These are phyloP conservation scores for Pseudozyma pruni DNA, from an alignment of 1,284 basidiomycete species.

Conservation along the genomic window DNA sequence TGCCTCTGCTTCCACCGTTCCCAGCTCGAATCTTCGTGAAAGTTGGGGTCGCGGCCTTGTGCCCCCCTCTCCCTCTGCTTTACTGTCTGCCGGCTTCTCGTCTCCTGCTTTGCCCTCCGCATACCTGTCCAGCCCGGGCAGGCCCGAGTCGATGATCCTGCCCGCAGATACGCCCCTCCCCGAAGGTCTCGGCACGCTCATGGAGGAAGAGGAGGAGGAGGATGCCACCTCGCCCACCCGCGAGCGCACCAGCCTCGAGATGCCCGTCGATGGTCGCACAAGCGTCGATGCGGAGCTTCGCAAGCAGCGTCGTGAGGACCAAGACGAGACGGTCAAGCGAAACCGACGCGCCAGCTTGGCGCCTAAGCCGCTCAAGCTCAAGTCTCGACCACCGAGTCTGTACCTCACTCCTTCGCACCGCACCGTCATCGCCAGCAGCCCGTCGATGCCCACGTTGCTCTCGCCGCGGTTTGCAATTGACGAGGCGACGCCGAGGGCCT, in stretches of 20 bases:
- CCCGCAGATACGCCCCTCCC: constrained; percentile 38
- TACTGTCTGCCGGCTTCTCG: constrained; percentile 22
- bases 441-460: constrained; percentile 40
- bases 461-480: constrained; percentile 26
- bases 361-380: constrained; percentile 62
- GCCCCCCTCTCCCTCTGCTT: constrained; percentile 19
- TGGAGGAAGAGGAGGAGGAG: constrained; percentile 63
- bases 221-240: constrained; percentile 48
- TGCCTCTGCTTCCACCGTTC: constrained; percentile 5
- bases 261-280: constrained; percentile 20
- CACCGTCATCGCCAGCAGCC: constrained; percentile 29
- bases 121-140: constrained; percentile 33
- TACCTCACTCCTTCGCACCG: constrained; percentile 45
- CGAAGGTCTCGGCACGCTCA: constrained; percentile 56
- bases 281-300: constrained; percentile 21
- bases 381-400: constrained; percentile 58
- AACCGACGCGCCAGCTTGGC: constrained; percentile 51
- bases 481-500: constrained; percentile 25
- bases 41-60: constrained; percentile 33
- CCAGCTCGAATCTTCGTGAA: constrained; percentile 23
- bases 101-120: constrained; percentile 27
- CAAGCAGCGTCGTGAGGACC: constrained; percentile 41
- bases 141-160: constrained; percentile 46
- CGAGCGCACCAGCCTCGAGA: constrained; percentile 40
- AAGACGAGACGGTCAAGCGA: constrained; percentile 54